These are phyloP conservation scores for Eucalyptus melliodora DNA, from an alignment of 345 rosid genomes.

Conservation along the genomic window DNA sequence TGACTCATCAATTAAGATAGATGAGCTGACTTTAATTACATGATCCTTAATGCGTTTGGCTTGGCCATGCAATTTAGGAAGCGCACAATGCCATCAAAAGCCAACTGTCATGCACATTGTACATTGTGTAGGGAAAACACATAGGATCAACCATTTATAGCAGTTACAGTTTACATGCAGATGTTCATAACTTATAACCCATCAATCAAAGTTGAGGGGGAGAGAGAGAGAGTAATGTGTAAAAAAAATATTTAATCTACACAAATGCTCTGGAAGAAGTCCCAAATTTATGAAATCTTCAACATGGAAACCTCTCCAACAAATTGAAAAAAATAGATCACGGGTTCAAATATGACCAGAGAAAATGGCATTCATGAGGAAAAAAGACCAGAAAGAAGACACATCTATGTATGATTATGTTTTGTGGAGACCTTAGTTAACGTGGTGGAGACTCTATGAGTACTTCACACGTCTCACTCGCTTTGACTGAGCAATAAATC, in stretches of 20 bases:
- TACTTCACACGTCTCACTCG: background rate
- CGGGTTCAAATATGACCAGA: background rate
- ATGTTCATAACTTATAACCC: background rate
- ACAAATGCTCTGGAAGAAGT: background rate
- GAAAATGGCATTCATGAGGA: background rate
- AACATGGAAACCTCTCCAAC: background rate
- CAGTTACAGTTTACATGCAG: background rate
- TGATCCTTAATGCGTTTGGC: background rate
- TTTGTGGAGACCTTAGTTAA: background rate
- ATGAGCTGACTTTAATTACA: background rate
- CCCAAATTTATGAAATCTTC: background rate
- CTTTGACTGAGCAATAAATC: background rate
- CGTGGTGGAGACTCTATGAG: background rate
- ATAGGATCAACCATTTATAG: background rate
- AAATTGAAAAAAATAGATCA: background rate
- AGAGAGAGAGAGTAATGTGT: background rate
- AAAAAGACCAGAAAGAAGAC: background rate
- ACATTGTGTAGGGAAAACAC: background rate
- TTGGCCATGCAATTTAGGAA: background rate
- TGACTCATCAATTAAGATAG: background rate
- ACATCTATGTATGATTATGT: background rate
- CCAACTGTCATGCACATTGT: background rate
- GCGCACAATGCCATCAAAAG: background rate
- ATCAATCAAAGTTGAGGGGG: background rate
- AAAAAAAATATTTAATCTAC: background rate